Evolutionary conservation across 176 grass and related monocot genomes (phyloP), one percentile per base, ranked within the genome.

Genomic region (Puya raimondii): DNA sequence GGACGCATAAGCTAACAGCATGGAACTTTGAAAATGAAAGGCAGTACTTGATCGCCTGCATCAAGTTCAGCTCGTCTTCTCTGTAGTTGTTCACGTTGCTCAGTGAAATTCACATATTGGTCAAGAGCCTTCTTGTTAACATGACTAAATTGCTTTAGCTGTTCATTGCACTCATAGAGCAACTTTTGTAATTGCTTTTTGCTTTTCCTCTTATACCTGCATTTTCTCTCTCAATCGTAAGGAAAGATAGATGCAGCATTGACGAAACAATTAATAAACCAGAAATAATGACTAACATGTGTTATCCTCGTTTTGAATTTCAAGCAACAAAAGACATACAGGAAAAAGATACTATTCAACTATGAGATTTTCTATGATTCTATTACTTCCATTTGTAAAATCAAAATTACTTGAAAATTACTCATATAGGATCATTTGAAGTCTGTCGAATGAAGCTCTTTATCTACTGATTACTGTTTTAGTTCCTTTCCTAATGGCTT

Each of bases 41-140:
- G 56, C 56, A 42, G 33, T 72, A 90, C 94, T 77, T 90, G 61
- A 25, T 99, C 94, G 72, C 94, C 94, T 66, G 84, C 77, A 93
- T 99, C 94, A 81, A 99, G 89, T 81, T 99, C 89, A 64, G 74
- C 84, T 23, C 89, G 84, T 80, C 89, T 87, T 67, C 79, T 82
- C 81, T 93, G 84, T 57, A 99, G 69, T 71, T 99, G 89, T 83
- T 99, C 89, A 0, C 89, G 89, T 56, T 99, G 94, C 76, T 99
- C 94, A n/a, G 90, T 87, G 79, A 99, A 99, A 82, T 92, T 99
- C 75, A 93, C 82, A 80, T 99, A 99, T 72, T 99, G 89, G 68
- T 99, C 94, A 79, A 99, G 94, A 81, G 94, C 89, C 75, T 99
- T 99, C 80, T 99, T 80, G 78, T 93, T 99, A 74, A 99, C 94